Evolutionary conservation across 1,139 yeast genomes (phyloP), one percentile per base, ranked within the genome.

Genomic region (Saccharomyces uvarum): DNA sequence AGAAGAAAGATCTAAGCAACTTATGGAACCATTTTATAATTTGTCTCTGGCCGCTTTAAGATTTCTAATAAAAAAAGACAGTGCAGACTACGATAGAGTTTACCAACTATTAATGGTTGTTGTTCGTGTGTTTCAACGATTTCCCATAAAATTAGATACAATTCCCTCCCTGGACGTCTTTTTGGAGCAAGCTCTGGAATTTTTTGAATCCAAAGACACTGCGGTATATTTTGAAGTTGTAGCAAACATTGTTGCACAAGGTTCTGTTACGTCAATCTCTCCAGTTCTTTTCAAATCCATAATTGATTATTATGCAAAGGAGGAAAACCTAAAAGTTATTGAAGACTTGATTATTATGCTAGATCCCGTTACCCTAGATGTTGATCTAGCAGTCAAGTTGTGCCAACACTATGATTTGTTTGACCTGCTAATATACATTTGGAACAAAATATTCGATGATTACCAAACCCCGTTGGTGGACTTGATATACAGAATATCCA

Each of bases 281-380:
- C 91, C 97, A 0, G 60, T 69, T 0, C 74, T 88, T 1, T 77
- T 88, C 59, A 81, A 81, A 60, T 76, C 74, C 14, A 74, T 89
- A 64, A 84, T 88, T 1, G 71, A 74, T 51, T 70, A 74, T 52
- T 82, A 80, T 60, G 75, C 78, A 0, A 58, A 69, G 0, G 61
- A 63, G 1, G 72, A 71, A 1, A 68, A 75, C 44, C 79, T 84
- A 1, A 77, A 76, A 2, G 66, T 73, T 1, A 73, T 89, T 21
- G 88, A 88, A 48, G 83, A 83, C 56, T 67, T 89, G 26, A 72
- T 89, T 14, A 84, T 95, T 61, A 70, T 81, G 9, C 69, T 89
- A 26, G 89, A 88, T 63, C 76, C 86, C 11, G 61, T 72, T 2
- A 75, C 81, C n/a, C 75, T 90, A 56, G 96, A 90, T 65, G 77